Base-by-base conservation (phyloP, 345 rosid genomes). In the Eucalyptus urophylla region DNA sequence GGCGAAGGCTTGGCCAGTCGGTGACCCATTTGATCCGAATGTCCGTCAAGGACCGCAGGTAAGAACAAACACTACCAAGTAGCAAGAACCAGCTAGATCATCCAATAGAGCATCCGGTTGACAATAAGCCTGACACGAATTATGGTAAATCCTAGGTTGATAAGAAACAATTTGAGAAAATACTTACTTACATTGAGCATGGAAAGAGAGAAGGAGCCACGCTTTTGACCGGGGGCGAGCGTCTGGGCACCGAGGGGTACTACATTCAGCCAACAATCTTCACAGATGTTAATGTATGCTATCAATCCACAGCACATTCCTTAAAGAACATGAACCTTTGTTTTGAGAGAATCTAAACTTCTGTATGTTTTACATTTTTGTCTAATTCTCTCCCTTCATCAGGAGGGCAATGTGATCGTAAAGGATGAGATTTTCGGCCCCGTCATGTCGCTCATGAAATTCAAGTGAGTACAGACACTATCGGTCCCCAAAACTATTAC, bases 351-450 rank as follows among this genome's bases (percentile, higher is more conserved):
- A 72, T 37, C 4, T 69, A 2, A 33, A 33, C 24, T 69, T 37
- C 0, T 49, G 4, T 6, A n/a, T 29, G 8, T 13, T 31, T 24
- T 50, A 7, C 14, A 12, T 50, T 27, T 2, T 60, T 10, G 8
- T 19, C 8, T 14, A 22, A 17, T 15, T 40, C 49, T 14, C 49
- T 87, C 3, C 2, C 6, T 14, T 22, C 25, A 9, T 44, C 92
- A 97, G 97, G 98, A 94, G 45, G 95, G 93, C 67, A 96, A 95
- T 96, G 37, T 86, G 87, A 96, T 97, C 43, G 95, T 93, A 21
- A 89, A 89, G 89, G 99, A 96, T 2, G 98, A 97, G 92, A 97
- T 97, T 33, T 97, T 97, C 16, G 99, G 98, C 44, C 97, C 99
- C 14, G 93, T 97, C 31, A 92, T 95, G 97, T 92, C 95, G 11